Evolutionary conservation across 148 eudicot genomes (phyloP).

Genomic region (Pharnaceum exiguum): DNA sequence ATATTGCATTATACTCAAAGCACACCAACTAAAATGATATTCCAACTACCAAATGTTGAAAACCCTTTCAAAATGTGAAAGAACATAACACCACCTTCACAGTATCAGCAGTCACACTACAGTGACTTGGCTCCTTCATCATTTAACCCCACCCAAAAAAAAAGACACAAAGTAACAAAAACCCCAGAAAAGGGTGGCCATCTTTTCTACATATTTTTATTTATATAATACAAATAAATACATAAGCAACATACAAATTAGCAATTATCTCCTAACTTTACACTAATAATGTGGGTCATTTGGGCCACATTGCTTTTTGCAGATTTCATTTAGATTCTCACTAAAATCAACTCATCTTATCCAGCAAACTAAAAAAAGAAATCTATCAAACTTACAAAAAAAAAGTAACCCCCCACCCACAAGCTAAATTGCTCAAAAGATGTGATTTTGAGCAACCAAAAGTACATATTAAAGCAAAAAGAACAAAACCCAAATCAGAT

Average conservation of each 20-base stretch:
- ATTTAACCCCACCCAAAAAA: background rate
- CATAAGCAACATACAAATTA: conserved; percentile 11
- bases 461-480: too few relatives aligned
- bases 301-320: conserved; percentile 17
- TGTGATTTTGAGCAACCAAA: too few relatives aligned
- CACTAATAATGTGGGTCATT: conserved; percentile 40
- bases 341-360: background rate
- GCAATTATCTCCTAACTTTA: conserved; percentile 18
- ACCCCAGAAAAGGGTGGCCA: conserved; percentile 11
- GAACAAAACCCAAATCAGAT: conserved; percentile 17
- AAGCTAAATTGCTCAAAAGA: too few relatives aligned
- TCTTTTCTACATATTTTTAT: conserved; percentile 4
- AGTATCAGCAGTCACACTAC: background rate
- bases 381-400: too few relatives aligned
- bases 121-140: background rate
- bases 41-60: too few relatives aligned
- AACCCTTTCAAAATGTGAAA: too few relatives aligned
- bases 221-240: too few relatives aligned
- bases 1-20: too few relatives aligned
- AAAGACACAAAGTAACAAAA: conserved; percentile 2
- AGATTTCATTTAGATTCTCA: background rate
- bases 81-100: too few relatives aligned
- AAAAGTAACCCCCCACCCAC: too few relatives aligned
- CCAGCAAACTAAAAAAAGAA: conserved; percentile 11
- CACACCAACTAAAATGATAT: too few relatives aligned